Base-by-base conservation (phyloP, 2,329 filamentous ascomycete species). In the Hypoxylon rubiginosum region DNA sequence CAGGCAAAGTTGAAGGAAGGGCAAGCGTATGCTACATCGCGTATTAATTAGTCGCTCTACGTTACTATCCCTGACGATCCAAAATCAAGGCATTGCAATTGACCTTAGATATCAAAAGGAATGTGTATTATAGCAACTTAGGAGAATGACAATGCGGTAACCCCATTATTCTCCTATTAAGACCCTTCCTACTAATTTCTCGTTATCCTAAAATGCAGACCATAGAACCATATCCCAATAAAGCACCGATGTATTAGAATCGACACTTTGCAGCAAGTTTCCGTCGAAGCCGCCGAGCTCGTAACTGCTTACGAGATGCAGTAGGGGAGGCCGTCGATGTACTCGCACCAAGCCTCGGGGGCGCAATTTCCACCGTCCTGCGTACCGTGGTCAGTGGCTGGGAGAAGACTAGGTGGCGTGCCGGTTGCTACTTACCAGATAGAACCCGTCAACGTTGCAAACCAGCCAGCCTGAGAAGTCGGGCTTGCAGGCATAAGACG, bases 291-390 rank as follows among this genome's bases (percentile, higher is more conserved):
- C 17, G 24, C 17, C n/a, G 26, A 46, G 32, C 13, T 41, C 39
- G 8, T 26, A 21, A 26, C 34, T n/a, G 4, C 43, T 58, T 67
- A 74, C 2, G 46, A 50, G 54, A 74, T 62, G 45, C 75, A 77
- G 68, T 76, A 77, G 15, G 75, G 75, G 30, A 77, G 61, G 59
- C 70, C 59, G 66, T 77, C 66, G 62, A 75, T 72, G 64, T 66
- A 66, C 58, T 70, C 63, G 74, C 75, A 77, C 10, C 28, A 62
- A 1, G 74, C 73, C 7, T 50, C 58, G 32, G 58, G n/a, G 1
- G 66, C 57, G 59, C 75, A 77, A 13, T 36, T 19, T 21, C 75
- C 75, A 30, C 66, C 75, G 48, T 75, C 69, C 75, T 77, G 45
- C 2, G 30, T 24, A 13, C 32, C 9, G 52, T 54, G 24, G 10